phyloP scores from a whole-genome alignment of 2,329 filamentous ascomycete species.

The Podosphaera aphanis region DNA sequence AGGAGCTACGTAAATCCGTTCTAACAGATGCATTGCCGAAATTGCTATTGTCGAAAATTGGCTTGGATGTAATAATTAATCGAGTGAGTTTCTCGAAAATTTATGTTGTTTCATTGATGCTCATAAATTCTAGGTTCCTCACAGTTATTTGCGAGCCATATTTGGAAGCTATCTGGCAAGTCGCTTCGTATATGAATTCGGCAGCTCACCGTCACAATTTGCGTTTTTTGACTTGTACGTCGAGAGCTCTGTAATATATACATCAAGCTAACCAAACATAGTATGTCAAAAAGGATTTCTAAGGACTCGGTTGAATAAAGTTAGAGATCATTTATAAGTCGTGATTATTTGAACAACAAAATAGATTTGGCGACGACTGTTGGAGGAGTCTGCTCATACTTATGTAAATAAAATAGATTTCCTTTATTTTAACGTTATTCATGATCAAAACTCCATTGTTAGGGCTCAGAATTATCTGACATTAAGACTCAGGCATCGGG shows the following conservation, averaged over 20 bases:
- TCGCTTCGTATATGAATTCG: slow-evolving; percentile 89
- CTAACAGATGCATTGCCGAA: slow-evolving; percentile 68
- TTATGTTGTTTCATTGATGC: slow-evolving; percentile 6
- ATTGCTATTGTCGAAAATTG: slow-evolving; percentile 69
- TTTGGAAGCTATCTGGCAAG: slow-evolving; percentile 90
- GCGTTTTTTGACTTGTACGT: slow-evolving; percentile 96
- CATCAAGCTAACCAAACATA: slow-evolving; percentile 15
- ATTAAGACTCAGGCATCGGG: no score
- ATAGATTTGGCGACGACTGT: no score
- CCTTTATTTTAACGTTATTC: no score
- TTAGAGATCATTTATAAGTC: no score
- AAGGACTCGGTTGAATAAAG: slow-evolving; percentile 16
- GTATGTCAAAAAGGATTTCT: slow-evolving; percentile 43
- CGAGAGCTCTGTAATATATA: neutral
- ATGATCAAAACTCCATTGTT: no score
- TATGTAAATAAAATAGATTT: no score
- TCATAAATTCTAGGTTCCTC: slow-evolving; percentile 37
- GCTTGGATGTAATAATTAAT: slow-evolving; percentile 64
- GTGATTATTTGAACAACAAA: no score
- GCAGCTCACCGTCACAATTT: slow-evolving; percentile 81
- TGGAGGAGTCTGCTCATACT: no score
- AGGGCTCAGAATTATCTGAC: no score
- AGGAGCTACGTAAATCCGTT: slow-evolving; percentile 52
- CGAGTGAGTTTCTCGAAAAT: slow-evolving; percentile 28
- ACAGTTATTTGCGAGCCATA: slow-evolving; percentile 78